Evolutionary conservation across 768 basidiomycete species (phyloP), one percentile per base, ranked within the genome.

Genomic region (Tephrocybe sp.): DNA sequence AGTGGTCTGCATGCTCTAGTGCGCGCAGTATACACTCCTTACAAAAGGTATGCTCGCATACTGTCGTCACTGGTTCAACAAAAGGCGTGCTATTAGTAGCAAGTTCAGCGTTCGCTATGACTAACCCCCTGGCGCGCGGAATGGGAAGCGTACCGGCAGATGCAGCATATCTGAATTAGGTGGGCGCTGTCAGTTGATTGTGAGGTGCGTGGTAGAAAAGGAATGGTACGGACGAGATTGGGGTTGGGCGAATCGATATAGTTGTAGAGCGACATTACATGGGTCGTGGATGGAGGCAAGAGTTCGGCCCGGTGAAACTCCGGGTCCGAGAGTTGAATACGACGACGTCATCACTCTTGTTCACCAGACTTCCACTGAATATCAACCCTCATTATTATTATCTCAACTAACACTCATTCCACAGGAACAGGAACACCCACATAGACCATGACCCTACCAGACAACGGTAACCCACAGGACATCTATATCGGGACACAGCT

Each of bases 31-130:
- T 89, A 62, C 93, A 96, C 25, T 83, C 85, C n/a, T 69, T 68
- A 65, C 93, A 96, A 66, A 95, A 95, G 0, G 91, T 95, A 64
- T 93, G 93, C 53, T 80, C 75, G 59, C 93, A 95, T 7, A 85
- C 81, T 34, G 90, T 85, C 0, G 88, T 88, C 1, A 77, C 78
- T 9, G 93, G 93, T 25, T 91, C 80, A 7, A 82, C 69, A 62
- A 94, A 93, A 2, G 91, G 89, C 49, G 76, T 75, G 20, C 86
- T 87, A n/a, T n/a, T n/a, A n/a, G 61, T 39, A 20, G 33, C 8
- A 28, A 32, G 21, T n/a, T 20, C 46, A 11, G 20, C 21, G 33
- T 30, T 28, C 37, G 42, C 8, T 17, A 45, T n/a, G n/a, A n/a
- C n/a, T n/a, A 58, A n/a, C 14, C 6, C 18, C 28, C 12, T 4